phyloP scores from a whole-genome alignment of 805 yeast genomes.

The Sugiyamaella qingdaonensis region DNA sequence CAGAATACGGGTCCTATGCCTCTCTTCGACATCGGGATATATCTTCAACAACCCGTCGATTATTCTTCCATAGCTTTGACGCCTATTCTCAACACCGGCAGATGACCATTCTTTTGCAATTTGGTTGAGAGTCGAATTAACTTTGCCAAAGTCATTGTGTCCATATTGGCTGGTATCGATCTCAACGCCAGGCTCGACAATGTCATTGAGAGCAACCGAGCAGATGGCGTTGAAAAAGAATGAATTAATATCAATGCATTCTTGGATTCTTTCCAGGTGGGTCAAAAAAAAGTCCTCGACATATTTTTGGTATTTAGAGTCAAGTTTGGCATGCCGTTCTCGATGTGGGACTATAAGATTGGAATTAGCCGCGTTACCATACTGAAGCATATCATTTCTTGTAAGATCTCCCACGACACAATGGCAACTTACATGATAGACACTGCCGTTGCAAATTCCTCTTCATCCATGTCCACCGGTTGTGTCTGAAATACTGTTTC shows the following conservation, averaged over 20 bases:
- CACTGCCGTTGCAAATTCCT: slow-evolving; percentile 1
- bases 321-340: slow-evolving; percentile 9
- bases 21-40: slow-evolving; percentile 27
- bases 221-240: slow-evolving; percentile 23
- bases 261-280: slow-evolving; percentile 16
- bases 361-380: slow-evolving; percentile 8
- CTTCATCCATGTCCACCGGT: background rate
- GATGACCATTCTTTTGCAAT: slow-evolving; percentile 74
- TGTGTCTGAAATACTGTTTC: background rate
- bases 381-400: slow-evolving; percentile 6
- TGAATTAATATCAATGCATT: slow-evolving; percentile 19
- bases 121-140: slow-evolving; percentile 57
- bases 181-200: background rate
- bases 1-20: slow-evolving; percentile 40
- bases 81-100: slow-evolving; percentile 50
- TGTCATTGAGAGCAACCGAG: slow-evolving; percentile 13
- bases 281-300: slow-evolving; percentile 7
- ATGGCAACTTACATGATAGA: slow-evolving; percentile 1
- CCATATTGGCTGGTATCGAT: slow-evolving; percentile 27
- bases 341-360: slow-evolving; percentile 15
- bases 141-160: slow-evolving; percentile 50
- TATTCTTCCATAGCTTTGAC: slow-evolving; percentile 53
- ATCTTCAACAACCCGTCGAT: slow-evolving; percentile 37
- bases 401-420: background rate
- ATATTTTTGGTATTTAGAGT: background rate